These are phyloP conservation scores for Mortierella polycephala DNA, from an alignment of 371 early-diverging fungal genomes.

Conservation along the genomic window DNA sequence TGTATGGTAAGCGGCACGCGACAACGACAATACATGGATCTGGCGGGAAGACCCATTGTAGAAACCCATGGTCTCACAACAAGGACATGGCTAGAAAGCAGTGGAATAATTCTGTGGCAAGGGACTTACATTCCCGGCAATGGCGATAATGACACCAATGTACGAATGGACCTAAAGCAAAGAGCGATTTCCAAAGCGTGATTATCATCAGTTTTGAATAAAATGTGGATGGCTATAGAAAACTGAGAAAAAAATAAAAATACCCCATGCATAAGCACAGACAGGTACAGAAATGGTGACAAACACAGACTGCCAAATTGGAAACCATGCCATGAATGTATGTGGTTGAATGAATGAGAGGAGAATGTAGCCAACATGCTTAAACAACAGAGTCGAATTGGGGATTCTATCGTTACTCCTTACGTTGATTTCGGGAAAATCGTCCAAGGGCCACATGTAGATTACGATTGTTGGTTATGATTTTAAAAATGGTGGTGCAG, in stretches of 20 bases:
- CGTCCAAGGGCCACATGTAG: constrained; percentile 47
- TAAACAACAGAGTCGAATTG: too few relatives aligned
- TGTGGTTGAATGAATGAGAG: too few relatives aligned
- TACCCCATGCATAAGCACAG: background rate
- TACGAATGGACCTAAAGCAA: constrained; percentile 59
- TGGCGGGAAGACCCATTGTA: too few relatives aligned
- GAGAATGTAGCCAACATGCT: too few relatives aligned
- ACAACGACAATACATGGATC: background rate
- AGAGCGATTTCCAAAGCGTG: background rate
- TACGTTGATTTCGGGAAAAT: constrained; percentile 55
- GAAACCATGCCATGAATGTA: too few relatives aligned
- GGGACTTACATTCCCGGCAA: constrained; percentile 68
- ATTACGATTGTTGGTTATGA: background rate
- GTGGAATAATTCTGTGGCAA: background rate
- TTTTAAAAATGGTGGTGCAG: background rate
- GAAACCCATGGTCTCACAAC: too few relatives aligned
- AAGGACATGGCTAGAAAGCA: background rate
- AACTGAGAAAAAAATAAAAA: background rate
- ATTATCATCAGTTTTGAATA: background rate
- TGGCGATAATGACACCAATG: constrained; percentile 72
- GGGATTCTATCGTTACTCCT: background rate
- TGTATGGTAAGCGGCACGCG: too few relatives aligned
- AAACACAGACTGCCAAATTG: too few relatives aligned
- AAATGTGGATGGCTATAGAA: background rate
- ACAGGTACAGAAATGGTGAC: background rate